A percentile compares a stretch with the other conserved stretches of the same genome.
phyloP scores from a whole-genome alignment of 1,284 basidiomycete genomes.

The Apiotrichum akiyoshidainum region DNA sequence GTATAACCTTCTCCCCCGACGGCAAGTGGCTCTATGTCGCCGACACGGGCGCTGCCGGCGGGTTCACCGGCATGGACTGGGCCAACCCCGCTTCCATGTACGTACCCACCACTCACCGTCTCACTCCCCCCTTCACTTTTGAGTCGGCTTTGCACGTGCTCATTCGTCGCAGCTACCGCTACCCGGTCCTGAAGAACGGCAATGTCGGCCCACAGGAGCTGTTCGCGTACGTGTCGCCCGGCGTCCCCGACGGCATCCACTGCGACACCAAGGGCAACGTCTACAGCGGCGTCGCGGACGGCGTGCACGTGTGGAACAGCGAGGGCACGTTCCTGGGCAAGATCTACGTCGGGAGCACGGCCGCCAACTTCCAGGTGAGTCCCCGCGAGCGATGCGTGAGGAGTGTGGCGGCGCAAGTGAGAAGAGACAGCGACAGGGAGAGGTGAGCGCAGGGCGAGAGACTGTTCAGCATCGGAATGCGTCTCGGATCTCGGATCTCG shows the following conservation, averaged over 20 bases:
- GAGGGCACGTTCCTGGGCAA: slow-evolving; percentile 67
- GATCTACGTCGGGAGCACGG: slow-evolving; percentile 62
- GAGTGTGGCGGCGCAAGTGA: too few species aligned
- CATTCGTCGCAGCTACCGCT: slow-evolving; percentile 56
- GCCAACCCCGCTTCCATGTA: slow-evolving; percentile 67
- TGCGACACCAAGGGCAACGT: slow-evolving; percentile 64
- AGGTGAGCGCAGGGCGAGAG: too few species aligned
- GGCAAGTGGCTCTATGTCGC: slow-evolving; percentile 63
- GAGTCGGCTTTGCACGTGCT: background rate
- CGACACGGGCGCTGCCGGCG: slow-evolving; percentile 33
- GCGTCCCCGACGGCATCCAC: slow-evolving; percentile 61
- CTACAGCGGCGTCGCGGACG: slow-evolving; percentile 67
- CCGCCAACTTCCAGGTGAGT: slow-evolving; percentile 56
- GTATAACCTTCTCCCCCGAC: slow-evolving; percentile 66
- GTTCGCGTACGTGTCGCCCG: slow-evolving; percentile 67
- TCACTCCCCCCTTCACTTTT: background rate
- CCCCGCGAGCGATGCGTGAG: background rate
- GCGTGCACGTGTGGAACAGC: slow-evolving; percentile 67
- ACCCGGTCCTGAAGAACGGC: slow-evolving; percentile 50
- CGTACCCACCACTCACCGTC: slow-evolving; percentile 25
- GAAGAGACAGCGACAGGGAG: too few species aligned
- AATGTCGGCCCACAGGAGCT: slow-evolving; percentile 64
- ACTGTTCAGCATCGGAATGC: too few species aligned
- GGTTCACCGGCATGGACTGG: slow-evolving; percentile 59
- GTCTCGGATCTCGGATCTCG: too few species aligned